Base-by-base conservation (phyloP, 306 rosid genomes). In the Cucurbita argyrosperma region DNA sequence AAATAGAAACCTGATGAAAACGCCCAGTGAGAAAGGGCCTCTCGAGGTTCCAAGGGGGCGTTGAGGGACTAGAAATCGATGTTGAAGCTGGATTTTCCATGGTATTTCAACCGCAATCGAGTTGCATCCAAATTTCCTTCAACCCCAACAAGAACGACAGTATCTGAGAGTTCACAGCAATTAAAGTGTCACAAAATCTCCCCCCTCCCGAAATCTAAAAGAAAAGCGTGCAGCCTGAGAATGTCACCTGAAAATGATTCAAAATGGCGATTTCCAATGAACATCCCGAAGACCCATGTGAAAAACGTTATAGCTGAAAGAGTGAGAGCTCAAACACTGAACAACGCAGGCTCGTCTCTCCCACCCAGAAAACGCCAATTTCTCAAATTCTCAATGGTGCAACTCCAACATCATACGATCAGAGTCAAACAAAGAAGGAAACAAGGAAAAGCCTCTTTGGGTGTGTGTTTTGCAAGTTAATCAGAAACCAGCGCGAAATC, bases 21-120 rank as follows among this genome's bases (percentile, higher is more conserved):
- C 87, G 85, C 65, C 89, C 89, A 15, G 87, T 85, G 76, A 85
- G 89, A 78, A 83, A 85, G 1, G 89, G 89, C 73, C 89, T 62
- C 21, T 83, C 85, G 54, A 85, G 76, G 65, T 85, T 83, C 89
- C 89, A 85, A 45, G 81, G 85, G 51, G 89, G 89, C 18, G 89
- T 80, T 6, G 85, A 80, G 45, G 84, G 81, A 70, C 76, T 78
- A 38, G 82, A 76, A 23, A 66, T 49, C 38, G 76, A 51, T 8
- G 78, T 56, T 12, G 80, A 52, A 9, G 74, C 45, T 12, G 72
- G 40, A 63, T 26, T 82, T 74, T 82, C 85, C 85, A 82, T 82
- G 16, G 56, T 21, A 30, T 40, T 62, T 59, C 59, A 71, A 71
- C 72, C 46, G 10, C 54, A 21, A 66, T 2, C 11, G 54, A 21